These are phyloP conservation scores for Schizonepeta tenuifolia DNA, from an alignment of 257 asterid genomes.

Conservation along the genomic window DNA sequence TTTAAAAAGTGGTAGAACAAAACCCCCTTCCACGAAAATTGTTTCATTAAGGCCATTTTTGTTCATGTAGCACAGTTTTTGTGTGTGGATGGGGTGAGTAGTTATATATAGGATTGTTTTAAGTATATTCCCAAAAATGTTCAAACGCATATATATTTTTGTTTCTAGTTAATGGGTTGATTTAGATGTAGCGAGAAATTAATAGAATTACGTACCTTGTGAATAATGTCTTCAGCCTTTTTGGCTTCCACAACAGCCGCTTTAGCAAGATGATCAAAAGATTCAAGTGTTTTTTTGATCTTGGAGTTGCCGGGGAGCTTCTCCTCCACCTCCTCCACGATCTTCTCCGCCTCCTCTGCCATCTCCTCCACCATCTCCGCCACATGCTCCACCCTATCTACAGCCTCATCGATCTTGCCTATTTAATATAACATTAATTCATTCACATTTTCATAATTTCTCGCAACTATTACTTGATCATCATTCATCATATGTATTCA, in stretches of 20 bases:
- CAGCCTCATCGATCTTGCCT: slow-evolving; percentile 42
- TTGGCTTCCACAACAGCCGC: slow-evolving; percentile 50
- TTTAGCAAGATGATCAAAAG: slow-evolving; percentile 50
- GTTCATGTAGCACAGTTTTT: too few species aligned
- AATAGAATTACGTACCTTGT: slow-evolving; percentile 44
- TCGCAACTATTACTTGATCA: neutral
- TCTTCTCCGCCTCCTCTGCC: slow-evolving; percentile 56
- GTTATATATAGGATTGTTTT: too few species aligned
- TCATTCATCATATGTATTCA: neutral
- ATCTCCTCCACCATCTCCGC: slow-evolving; percentile 58
- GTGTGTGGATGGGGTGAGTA: too few species aligned
- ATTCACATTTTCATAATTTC: neutral
- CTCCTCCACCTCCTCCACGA: slow-evolving; percentile 49
- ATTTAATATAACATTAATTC: neutral
- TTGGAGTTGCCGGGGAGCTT: slow-evolving; percentile 63
- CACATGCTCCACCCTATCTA: slow-evolving; percentile 52
- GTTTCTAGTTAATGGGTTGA: too few species aligned
- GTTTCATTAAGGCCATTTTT: too few species aligned
- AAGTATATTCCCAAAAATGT: too few species aligned
- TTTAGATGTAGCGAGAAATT: too few species aligned
- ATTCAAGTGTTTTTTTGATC: slow-evolving; percentile 44
- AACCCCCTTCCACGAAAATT: too few species aligned
- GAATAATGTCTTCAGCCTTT: slow-evolving; percentile 48
- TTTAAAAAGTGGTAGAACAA: too few species aligned
- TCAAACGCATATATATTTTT: too few species aligned